These are phyloP conservation scores for Aspergillus ellipticus DNA, from an alignment of 495 filamentous ascomycete genomes.

Conservation along the genomic window DNA sequence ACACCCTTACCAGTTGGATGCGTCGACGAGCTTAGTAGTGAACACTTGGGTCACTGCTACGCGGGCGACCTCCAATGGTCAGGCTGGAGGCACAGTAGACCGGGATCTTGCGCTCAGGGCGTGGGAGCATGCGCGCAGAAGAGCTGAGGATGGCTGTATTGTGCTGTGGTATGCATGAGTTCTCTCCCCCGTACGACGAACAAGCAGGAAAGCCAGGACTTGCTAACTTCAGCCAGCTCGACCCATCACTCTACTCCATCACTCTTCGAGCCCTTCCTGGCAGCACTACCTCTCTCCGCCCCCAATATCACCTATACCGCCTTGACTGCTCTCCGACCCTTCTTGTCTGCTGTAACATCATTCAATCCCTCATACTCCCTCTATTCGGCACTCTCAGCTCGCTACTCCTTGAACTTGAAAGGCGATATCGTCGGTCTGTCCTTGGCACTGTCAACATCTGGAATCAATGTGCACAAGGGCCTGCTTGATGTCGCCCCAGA, in stretches of 20 bases:
- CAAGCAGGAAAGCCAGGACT: slow-evolving; percentile 16
- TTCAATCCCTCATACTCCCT: slow-evolving; percentile 81
- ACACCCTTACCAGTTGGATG: slow-evolving; percentile 78
- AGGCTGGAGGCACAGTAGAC: slow-evolving; percentile 74
- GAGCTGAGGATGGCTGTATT: slow-evolving; percentile 95
- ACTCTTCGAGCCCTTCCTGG: slow-evolving; percentile 74
- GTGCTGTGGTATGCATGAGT: slow-evolving; percentile 65
- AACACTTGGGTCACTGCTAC: slow-evolving; percentile 89
- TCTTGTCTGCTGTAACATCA: slow-evolving; percentile 81
- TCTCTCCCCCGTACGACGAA: background rate
- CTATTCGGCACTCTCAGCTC: slow-evolving; percentile 75
- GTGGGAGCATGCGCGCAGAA: slow-evolving; percentile 93
- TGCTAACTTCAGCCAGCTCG: slow-evolving; percentile 51
- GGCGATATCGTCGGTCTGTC: slow-evolving; percentile 74
- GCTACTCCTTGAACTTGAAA: slow-evolving; percentile 73
- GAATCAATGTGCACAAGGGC: slow-evolving; percentile 79
- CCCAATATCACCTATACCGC: slow-evolving; percentile 71
- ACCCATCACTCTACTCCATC: slow-evolving; percentile 87
- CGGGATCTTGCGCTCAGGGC: slow-evolving; percentile 72
- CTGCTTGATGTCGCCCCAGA: slow-evolving; percentile 77
- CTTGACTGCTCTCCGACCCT: slow-evolving; percentile 74
- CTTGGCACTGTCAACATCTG: slow-evolving; percentile 77
- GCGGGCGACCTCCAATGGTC: slow-evolving; percentile 60
- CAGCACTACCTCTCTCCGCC: slow-evolving; percentile 71
- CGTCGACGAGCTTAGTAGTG: slow-evolving; percentile 88